These are phyloP conservation scores for Penstemon eatonii DNA, from an alignment of 257 asterid species.

Conservation along the genomic window DNA sequence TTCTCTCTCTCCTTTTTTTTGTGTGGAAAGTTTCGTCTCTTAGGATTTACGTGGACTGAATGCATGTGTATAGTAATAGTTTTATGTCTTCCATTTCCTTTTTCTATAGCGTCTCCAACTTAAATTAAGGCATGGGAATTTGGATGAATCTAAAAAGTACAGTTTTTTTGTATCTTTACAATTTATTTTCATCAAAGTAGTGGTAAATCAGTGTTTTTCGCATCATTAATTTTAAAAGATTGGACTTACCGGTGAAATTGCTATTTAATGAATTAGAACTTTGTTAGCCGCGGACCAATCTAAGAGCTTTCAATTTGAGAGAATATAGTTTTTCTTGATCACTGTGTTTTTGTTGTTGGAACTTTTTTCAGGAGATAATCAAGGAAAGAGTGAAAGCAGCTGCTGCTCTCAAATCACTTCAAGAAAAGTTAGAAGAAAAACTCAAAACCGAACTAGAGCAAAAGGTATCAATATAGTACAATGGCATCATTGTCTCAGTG, in stretches of 20 bases:
- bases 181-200: background rate
- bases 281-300: background rate
- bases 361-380: conserved; percentile 64
- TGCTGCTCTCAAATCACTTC: conserved; percentile 84
- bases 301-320: conserved; percentile 4
- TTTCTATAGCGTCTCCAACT: conserved; percentile 6
- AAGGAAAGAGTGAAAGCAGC: conserved; percentile 81
- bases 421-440: conserved; percentile 70
- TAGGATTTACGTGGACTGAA: conserved; percentile 11
- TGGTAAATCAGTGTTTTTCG: conserved; percentile 23
- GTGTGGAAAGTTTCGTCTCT: background rate
- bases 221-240: conserved; percentile 15
- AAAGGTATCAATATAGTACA: conserved; percentile 51
- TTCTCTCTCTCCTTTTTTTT: background rate
- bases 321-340: conserved; percentile 24
- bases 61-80: conserved; percentile 10
- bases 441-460: conserved; percentile 65
- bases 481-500: background rate
- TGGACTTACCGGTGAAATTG: conserved; percentile 17
- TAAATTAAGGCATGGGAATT: conserved; percentile 3
- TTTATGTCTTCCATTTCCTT: conserved; percentile 4
- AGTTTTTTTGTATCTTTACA: background rate
- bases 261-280: conserved; percentile 19
- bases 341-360: conserved; percentile 12
- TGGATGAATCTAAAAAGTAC: background rate